Percentiles rank a stretch among this genome's conserved stretches.
phyloP scores from a whole-genome alignment of 352 stramenopile genomes.

The Phytophthora kernoviae region DNA sequence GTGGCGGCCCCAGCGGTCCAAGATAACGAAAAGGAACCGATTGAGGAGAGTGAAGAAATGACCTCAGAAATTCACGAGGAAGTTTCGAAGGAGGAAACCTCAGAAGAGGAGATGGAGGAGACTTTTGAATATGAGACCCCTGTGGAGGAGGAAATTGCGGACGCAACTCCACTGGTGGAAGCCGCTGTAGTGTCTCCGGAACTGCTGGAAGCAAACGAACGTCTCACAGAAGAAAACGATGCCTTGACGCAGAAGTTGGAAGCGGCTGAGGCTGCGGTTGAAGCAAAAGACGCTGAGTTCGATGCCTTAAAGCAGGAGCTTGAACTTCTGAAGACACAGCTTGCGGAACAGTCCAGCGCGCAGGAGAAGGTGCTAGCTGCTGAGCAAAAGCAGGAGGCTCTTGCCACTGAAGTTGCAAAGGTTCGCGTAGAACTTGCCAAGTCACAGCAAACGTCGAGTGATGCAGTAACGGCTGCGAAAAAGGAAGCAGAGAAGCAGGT shows the following conservation, averaged over 20 bases:
- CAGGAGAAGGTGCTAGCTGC: slow-evolving; percentile 28
- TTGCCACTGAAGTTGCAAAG: slow-evolving; percentile 25
- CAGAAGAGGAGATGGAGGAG: slow-evolving; percentile 27
- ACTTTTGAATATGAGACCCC: slow-evolving; percentile 27
- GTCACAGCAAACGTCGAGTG: slow-evolving; percentile 20
- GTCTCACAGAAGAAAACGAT: slow-evolving; percentile 45
- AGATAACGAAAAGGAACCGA: slow-evolving; percentile 5
- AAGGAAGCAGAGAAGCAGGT: slow-evolving; percentile 32
- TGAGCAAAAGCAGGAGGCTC: slow-evolving; percentile 29
- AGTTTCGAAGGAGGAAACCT: slow-evolving; percentile 28
- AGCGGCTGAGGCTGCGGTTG: slow-evolving; percentile 19
- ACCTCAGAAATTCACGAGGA: slow-evolving; percentile 1
- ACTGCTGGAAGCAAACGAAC: slow-evolving; percentile 49
- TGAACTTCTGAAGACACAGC: slow-evolving; percentile 35
- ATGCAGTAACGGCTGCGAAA: slow-evolving; percentile 22
- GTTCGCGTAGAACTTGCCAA: slow-evolving; percentile 25
- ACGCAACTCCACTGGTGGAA: slow-evolving; percentile 7
- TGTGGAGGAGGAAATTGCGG: slow-evolving; percentile 16
- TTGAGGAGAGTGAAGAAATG: slow-evolving; percentile 3
- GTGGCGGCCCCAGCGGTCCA: slow-evolving; percentile 16
- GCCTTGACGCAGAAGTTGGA: slow-evolving; percentile 42
- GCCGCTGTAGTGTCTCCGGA: slow-evolving; percentile 17
- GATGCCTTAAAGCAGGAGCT: slow-evolving; percentile 41
- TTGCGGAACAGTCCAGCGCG: slow-evolving; percentile 30
- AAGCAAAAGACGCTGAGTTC: slow-evolving; percentile 45